Percentiles rank a stretch among this genome's conserved stretches.
Conservation (phyloP, 2,329 filamentous ascomycete species). For the Ampelomyces quisqualis region DNA sequence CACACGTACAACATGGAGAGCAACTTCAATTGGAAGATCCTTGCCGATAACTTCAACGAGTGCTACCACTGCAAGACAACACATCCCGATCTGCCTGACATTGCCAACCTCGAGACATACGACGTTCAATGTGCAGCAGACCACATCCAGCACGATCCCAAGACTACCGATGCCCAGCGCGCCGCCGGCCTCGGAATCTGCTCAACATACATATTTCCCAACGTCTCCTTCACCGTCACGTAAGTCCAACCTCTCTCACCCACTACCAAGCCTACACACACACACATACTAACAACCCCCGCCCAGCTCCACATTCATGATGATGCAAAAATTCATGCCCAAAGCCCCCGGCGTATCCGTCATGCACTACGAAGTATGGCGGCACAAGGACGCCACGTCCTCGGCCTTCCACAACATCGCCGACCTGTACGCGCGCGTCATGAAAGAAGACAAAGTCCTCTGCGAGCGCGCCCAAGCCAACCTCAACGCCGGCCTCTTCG, state of each 20-base stretch:
- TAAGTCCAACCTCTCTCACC: conserved; percentile 13
- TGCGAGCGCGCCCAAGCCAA: conserved; percentile 62
- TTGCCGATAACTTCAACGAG: conserved; percentile 64
- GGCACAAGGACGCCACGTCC: conserved; percentile 61
- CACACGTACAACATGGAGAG: conserved; percentile 38
- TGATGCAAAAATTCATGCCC: conserved; percentile 64
- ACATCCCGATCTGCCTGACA: conserved; percentile 57
- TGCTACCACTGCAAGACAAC: conserved; percentile 64
- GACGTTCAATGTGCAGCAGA: conserved; percentile 32
- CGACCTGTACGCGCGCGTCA: conserved; percentile 63
- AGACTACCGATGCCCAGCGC: conserved; percentile 30
- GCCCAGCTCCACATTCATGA: conserved; percentile 57
- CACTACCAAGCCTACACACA: not conserved
- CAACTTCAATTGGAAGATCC: conserved; percentile 39
- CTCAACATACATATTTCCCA: conserved; percentile 37
- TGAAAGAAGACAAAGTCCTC: conserved; percentile 65
- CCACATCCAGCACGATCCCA: conserved; percentile 37
- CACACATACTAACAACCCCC: conserved; percentile 8
- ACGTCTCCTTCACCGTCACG: conserved; percentile 36
- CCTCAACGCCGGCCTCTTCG: conserved; percentile 61
- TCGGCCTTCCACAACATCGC: conserved; percentile 60
- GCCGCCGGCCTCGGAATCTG: conserved; percentile 30
- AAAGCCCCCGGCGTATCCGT: conserved; percentile 52
- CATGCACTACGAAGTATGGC: conserved; percentile 65
- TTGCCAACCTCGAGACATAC: conserved; percentile 61